Evolutionary conservation across 2,329 filamentous ascomycete genomes (phyloP).

Genomic region (Pyricularia grisea): DNA sequence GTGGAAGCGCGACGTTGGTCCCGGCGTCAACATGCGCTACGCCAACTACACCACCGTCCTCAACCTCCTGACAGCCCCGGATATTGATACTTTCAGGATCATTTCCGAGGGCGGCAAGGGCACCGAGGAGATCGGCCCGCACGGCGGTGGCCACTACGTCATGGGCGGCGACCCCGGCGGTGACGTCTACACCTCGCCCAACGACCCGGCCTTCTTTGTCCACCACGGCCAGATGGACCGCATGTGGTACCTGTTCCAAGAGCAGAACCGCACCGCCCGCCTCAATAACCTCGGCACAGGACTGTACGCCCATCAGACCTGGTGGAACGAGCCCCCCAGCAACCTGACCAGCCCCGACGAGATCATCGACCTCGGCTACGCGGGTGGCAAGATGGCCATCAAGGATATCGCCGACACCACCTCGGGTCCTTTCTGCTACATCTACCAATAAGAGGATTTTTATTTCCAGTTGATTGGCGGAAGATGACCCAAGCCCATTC

Average conservation of each 20-base stretch:
- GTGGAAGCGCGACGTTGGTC: constrained; percentile 18
- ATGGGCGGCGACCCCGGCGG: constrained; percentile 12
- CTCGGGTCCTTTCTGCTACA: constrained; percentile 18
- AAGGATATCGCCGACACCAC: constrained; percentile 19
- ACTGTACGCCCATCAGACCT: constrained; percentile 18
- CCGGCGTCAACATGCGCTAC: constrained; percentile 14
- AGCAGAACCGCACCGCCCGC: constrained; percentile 11
- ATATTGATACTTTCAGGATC: constrained; percentile 14
- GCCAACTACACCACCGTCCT: constrained; percentile 16
- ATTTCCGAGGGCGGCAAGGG: constrained; percentile 15
- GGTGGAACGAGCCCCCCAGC: constrained; percentile 18
- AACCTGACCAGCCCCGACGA: constrained; percentile 14
- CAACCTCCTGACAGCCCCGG: neutral
- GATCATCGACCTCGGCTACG: constrained; percentile 19
- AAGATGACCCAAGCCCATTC: no score
- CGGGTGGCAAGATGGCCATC: constrained; percentile 15
- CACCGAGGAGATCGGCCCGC: constrained; percentile 21
- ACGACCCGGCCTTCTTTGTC: constrained; percentile 18
- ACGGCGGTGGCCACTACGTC: constrained; percentile 17
- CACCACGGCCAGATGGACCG: constrained; percentile 13
- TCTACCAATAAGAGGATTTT: constrained; percentile 14
- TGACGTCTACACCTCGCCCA: constrained; percentile 12
- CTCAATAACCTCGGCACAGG: constrained; percentile 15
- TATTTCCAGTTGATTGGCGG: no score
- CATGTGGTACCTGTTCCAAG: constrained; percentile 14